phyloP scores from a whole-genome alignment of 1,284 basidiomycete species.

The Porogramme epimiltina region DNA sequence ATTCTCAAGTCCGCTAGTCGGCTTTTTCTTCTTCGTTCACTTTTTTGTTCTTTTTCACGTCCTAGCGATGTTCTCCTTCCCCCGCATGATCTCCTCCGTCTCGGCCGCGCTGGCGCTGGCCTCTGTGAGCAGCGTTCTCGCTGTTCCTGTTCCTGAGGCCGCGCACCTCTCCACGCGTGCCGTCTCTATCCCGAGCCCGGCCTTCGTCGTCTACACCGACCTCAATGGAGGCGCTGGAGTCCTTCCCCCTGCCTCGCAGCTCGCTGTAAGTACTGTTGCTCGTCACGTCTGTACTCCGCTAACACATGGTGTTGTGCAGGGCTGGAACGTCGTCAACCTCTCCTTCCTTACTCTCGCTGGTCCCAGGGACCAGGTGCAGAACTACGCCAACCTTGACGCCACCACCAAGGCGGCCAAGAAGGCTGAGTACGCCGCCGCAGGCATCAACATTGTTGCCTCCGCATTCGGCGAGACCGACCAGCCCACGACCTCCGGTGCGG shows the following conservation, averaged over 20 bases:
- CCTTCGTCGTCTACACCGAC: conserved; percentile 19
- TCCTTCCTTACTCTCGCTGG: conserved; percentile 13
- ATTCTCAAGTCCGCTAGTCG: conserved; percentile 19
- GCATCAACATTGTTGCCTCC: conserved; percentile 50
- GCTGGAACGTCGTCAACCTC: conserved; percentile 18
- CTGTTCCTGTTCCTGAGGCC: conserved; percentile 8
- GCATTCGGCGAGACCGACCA: conserved; percentile 52
- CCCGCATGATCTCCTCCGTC: conserved; percentile 17
- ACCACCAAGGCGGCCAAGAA: conserved; percentile 36
- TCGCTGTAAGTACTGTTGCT: conserved; percentile 2
- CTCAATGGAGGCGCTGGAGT: conserved; percentile 3
- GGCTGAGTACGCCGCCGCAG: conserved; percentile 45
- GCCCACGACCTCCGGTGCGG: conserved; percentile 46
- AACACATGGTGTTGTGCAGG: not conserved
- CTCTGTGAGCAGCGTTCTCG: conserved; percentile 17
- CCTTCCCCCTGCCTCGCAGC: conserved; percentile 3
- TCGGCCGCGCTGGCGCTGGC: conserved; percentile 17
- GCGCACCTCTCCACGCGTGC: conserved; percentile 8
- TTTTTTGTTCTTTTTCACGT: conserved; percentile 2
- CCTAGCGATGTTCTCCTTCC: conserved; percentile 17
- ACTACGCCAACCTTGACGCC: conserved; percentile 6
- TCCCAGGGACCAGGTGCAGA: conserved; percentile 8
- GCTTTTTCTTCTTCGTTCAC: conserved; percentile 4
- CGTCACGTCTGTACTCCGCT: not conserved
- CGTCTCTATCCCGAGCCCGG: conserved; percentile 7